Percentiles rank a stretch among this genome's conserved stretches.
Conservation (phyloP, 75 land plant genomes). For the Sequoiadendron giganteum region DNA sequence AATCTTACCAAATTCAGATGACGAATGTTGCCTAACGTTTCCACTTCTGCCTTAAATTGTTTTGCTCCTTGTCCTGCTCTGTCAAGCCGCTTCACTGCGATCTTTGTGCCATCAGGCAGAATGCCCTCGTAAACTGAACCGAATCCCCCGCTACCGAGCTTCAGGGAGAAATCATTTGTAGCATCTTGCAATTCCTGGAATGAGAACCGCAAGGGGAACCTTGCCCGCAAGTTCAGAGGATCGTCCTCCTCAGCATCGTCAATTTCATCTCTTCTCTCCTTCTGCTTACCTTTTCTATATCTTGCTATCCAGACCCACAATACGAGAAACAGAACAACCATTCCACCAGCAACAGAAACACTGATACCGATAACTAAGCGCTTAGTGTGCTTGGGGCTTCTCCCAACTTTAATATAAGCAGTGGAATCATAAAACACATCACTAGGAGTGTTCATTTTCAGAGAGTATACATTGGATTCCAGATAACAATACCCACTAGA, state of each 20-base stretch:
- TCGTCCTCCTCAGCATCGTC: background rate
- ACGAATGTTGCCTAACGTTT: constrained; percentile 1
- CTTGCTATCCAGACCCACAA: background rate
- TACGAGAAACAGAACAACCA: background rate
- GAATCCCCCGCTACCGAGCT: constrained; percentile 15
- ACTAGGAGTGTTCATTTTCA: constrained; percentile 6
- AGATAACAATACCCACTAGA: constrained; percentile 25
- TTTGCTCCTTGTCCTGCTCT: background rate
- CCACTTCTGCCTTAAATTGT: constrained; percentile 22
- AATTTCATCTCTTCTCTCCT: background rate
- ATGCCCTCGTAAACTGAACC: constrained; percentile 16
- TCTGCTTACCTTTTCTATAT: background rate
- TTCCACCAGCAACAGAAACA: background rate
- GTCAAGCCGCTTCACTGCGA: constrained; percentile 20
- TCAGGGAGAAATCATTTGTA: constrained; percentile 10
- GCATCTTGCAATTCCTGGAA: background rate
- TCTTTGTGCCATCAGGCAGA: background rate
- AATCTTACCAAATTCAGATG: constrained; percentile 19
- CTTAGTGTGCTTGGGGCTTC: background rate
- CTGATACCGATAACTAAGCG: background rate
- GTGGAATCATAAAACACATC: constrained; percentile 11
- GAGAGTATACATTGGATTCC: constrained; percentile 14
- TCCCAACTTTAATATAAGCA: constrained; percentile 23
- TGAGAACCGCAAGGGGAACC: background rate
- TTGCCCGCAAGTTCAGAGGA: background rate